Base-by-base conservation (phyloP, 495 filamentous ascomycete genomes). In the Tetracladium marchalianum region DNA sequence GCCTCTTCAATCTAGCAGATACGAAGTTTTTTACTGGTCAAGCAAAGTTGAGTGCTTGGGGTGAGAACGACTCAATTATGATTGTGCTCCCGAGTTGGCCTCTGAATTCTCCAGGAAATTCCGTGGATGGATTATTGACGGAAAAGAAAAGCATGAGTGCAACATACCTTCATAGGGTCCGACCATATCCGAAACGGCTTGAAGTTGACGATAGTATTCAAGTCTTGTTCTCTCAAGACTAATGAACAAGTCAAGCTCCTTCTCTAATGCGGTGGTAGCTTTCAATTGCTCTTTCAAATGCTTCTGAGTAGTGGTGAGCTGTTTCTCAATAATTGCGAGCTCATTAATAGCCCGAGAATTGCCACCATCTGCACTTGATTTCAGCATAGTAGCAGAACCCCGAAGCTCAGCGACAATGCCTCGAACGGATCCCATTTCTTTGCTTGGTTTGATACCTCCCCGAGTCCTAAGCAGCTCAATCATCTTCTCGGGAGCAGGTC, bases 121-220 rank as follows among this genome's bases (percentile, higher is more conserved):
- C n/a, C 11, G 4, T 31, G 6, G 44, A 27, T 13, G 38, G 17
- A 11, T 34, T 13, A 27, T 27, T 7, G 22, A 27, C 3, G 22
- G 22, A 7, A 3, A 27, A 27, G 22, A 27, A 27, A 27, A 3
- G 22, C 3, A 27, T 3, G 7, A 27, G 3, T n/a, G 16, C 39
- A 3, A 12, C 11, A 18, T 5, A 15, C 77, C 71, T 50, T 86
- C 80, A 36, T 82, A 82, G 7, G 83, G 82, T 8, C 73, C 76
- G 0, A 95, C 86, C 17, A 74, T 87, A 62, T 95, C 89, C 0
- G 90, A 96, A 31, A 96, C 77, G 13, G 76, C 72, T 58, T 96
- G 90, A 15, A 98, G 66, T 53, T 95, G 90, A 0, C 82, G 77
- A 61, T 95, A 95, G 50, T 83, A 96, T 34, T 90, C 87, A 5